phyloP scores from a whole-genome alignment of 164 flowering plant species.

The Tetrastigma voinierianum region DNA sequence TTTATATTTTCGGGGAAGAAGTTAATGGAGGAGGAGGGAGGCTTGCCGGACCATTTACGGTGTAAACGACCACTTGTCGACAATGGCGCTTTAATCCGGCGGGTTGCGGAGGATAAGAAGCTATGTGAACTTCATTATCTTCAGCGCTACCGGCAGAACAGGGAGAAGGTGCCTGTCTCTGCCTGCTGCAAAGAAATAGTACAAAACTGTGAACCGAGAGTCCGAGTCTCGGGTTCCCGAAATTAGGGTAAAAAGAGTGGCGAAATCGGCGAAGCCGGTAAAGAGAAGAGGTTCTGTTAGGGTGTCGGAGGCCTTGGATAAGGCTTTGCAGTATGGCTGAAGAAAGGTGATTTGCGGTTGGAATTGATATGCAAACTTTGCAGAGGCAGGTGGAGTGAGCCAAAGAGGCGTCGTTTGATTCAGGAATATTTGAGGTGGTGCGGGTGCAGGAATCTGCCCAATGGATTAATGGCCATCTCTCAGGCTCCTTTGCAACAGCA shows the following conservation, averaged over 20 bases:
- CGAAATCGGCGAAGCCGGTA: slow-evolving; percentile 20
- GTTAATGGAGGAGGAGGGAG: slow-evolving; percentile 20
- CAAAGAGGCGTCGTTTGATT: slow-evolving; percentile 26
- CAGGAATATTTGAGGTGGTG: slow-evolving; percentile 24
- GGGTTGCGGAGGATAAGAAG: slow-evolving; percentile 37
- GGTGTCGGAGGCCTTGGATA: slow-evolving; percentile 35
- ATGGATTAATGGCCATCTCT: slow-evolving; percentile 71
- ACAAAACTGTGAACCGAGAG: slow-evolving; percentile 1
- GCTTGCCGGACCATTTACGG: slow-evolving; percentile 31
- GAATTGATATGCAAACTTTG: slow-evolving; percentile 61
- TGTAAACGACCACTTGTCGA: slow-evolving; percentile 43
- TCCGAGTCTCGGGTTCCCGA: slow-evolving; percentile 3
- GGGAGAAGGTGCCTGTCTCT: slow-evolving; percentile 50
- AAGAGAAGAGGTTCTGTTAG: slow-evolving; percentile 21
- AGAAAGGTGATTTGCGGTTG: slow-evolving; percentile 49
- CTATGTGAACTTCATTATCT: slow-evolving; percentile 59
- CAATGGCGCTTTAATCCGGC: slow-evolving; percentile 54
- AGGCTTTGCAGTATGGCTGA: slow-evolving; percentile 43
- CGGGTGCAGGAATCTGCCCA: slow-evolving; percentile 59
- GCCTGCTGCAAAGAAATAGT: slow-evolving; percentile 31
- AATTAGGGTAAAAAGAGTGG: slow-evolving; percentile 23
- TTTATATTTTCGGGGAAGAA: background rate
- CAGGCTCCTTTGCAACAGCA: slow-evolving; percentile 16
- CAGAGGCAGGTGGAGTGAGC: slow-evolving; percentile 63
- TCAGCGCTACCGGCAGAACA: slow-evolving; percentile 58